A percentile compares a stretch with the other conserved stretches of the same genome.
Conservation (phyloP, 345 rosid species). For the Salix koriyanagi region DNA sequence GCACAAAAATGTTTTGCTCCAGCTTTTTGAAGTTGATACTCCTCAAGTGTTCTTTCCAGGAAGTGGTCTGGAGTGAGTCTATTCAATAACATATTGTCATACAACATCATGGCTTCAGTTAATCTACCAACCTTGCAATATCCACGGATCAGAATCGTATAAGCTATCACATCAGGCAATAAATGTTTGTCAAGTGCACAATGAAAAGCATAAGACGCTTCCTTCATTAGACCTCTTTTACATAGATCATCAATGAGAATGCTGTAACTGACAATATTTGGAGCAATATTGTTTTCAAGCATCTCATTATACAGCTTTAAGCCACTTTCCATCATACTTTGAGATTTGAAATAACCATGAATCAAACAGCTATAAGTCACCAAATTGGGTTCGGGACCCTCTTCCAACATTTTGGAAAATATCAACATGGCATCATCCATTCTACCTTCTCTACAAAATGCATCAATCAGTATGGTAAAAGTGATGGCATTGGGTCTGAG, state of each 20-base stretch:
- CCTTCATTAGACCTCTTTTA: slow-evolving; percentile 38
- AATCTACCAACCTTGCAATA: slow-evolving; percentile 46
- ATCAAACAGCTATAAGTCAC: slow-evolving; percentile 48
- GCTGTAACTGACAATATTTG: slow-evolving; percentile 46
- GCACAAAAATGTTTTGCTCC: background rate
- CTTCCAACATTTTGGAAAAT: slow-evolving; percentile 37
- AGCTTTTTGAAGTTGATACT: slow-evolving; percentile 27
- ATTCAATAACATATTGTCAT: slow-evolving; percentile 32
- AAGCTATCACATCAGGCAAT: slow-evolving; percentile 49
- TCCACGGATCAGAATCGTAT: slow-evolving; percentile 43
- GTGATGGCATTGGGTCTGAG: slow-evolving; percentile 40
- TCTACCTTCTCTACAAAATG: slow-evolving; percentile 41
- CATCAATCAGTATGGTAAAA: slow-evolving; percentile 47
- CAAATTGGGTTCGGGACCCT: slow-evolving; percentile 37
- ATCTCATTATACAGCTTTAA: slow-evolving; percentile 44
- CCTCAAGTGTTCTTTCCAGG: slow-evolving; percentile 30
- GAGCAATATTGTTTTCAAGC: slow-evolving; percentile 40
- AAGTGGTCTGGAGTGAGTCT: slow-evolving; percentile 40
- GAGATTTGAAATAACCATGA: slow-evolving; percentile 43
- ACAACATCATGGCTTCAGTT: slow-evolving; percentile 40
- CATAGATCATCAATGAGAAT: slow-evolving; percentile 50
- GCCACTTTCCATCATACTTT: slow-evolving; percentile 28
- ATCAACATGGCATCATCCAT: slow-evolving; percentile 38
- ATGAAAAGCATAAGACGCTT: slow-evolving; percentile 36
- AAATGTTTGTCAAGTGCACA: slow-evolving; percentile 31